Evolutionary conservation across 306 rosid species (phyloP).

Genomic region (barrel medic (Medicago truncatula)): DNA sequence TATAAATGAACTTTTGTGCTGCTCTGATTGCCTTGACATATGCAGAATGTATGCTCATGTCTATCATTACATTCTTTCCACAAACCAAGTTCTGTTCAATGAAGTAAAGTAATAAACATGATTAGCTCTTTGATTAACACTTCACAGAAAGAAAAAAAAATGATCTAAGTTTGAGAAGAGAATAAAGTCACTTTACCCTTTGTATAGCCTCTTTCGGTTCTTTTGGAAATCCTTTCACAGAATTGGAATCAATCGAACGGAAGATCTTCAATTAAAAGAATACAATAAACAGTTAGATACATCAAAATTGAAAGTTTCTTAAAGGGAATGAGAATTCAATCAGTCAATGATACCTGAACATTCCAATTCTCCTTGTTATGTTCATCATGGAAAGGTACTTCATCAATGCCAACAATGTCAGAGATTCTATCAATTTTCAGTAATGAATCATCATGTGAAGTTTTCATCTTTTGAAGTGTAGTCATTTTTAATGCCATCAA

Average conservation of each 20-base stretch:
- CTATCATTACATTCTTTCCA: slow-evolving; percentile 85
- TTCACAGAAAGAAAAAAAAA: background rate
- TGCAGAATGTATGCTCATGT: slow-evolving; percentile 89
- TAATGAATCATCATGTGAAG: slow-evolving; percentile 66
- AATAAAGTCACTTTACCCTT: slow-evolving; percentile 53
- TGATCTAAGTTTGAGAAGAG: slow-evolving; percentile 3
- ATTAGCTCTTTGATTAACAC: slow-evolving; percentile 13
- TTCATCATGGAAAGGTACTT: slow-evolving; percentile 50
- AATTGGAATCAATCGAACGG: slow-evolving; percentile 84
- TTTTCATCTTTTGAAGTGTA: slow-evolving; percentile 57
- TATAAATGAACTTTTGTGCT: slow-evolving; percentile 81
- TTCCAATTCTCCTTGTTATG: slow-evolving; percentile 77
- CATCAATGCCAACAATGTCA: slow-evolving; percentile 64
- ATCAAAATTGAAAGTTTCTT: slow-evolving; percentile 1
- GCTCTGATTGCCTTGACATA: slow-evolving; percentile 81
- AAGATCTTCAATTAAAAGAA: slow-evolving; percentile 63
- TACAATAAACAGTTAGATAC: slow-evolving; percentile 1
- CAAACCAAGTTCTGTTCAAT: slow-evolving; percentile 75
- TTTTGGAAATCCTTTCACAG: slow-evolving; percentile 83
- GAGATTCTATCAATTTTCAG: slow-evolving; percentile 73
- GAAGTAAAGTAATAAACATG: slow-evolving; percentile 25
- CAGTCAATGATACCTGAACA: slow-evolving; percentile 68
- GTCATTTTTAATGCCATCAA: slow-evolving; percentile 59
- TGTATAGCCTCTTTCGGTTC: slow-evolving; percentile 62
- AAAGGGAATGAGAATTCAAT: slow-evolving; percentile 20